Evolutionary conservation across 257 asterid genomes (phyloP).

Genomic region (Fraxinus americana): DNA sequence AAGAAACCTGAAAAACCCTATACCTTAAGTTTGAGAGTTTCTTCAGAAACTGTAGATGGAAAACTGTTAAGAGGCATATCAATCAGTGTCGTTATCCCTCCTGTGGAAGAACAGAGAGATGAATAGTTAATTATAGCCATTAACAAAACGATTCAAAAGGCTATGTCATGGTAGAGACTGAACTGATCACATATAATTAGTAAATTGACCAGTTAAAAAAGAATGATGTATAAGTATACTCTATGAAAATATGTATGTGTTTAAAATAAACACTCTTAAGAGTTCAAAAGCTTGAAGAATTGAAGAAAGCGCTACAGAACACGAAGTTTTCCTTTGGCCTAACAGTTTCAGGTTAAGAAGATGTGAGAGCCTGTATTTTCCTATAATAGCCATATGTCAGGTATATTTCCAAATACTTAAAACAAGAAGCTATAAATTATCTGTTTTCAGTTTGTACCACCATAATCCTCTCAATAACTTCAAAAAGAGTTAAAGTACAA

Average conservation of each 20-base stretch:
- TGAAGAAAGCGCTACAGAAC: not conserved
- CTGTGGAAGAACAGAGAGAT: slow-evolving; percentile 39
- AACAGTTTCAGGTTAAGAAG: not conserved
- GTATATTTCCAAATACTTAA: not conserved
- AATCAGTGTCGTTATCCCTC: slow-evolving; percentile 90
- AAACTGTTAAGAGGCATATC: slow-evolving; percentile 94
- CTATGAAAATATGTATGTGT: not conserved
- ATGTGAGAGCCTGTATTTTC: not conserved
- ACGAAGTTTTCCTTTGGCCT: not conserved
- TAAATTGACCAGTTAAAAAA: not conserved
- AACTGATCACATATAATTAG: not conserved
- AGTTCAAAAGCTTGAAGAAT: not conserved
- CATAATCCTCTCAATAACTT: slow-evolving; percentile 5
- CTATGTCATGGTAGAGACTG: not conserved
- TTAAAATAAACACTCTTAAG: not conserved
- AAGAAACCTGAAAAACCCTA: not conserved
- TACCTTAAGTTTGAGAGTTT: slow-evolving; percentile 86
- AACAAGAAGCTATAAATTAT: slow-evolving; percentile 1
- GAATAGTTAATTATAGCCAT: slow-evolving; percentile 5
- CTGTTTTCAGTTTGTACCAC: not conserved
- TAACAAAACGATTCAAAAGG: not conserved
- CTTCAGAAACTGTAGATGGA: slow-evolving; percentile 91
- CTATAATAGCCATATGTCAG: not conserved
- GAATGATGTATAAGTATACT: not conserved
- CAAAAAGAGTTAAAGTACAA: not conserved